Base-by-base conservation (phyloP, 2,329 filamentous ascomycete genomes). In the Nakataea oryzae region DNA sequence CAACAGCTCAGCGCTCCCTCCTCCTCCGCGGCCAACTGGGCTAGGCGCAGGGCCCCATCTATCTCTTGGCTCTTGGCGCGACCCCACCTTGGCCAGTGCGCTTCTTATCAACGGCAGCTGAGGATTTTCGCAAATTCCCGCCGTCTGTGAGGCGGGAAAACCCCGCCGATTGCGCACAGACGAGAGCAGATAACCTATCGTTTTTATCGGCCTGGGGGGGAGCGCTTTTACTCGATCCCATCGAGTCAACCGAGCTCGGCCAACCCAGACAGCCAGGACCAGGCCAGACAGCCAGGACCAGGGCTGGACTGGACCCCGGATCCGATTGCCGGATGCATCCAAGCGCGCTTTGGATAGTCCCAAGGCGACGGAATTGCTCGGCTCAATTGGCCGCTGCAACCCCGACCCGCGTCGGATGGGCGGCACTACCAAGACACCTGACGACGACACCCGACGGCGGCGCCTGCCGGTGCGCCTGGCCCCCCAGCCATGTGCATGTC, bases 181-280 rank as follows among this genome's bases (percentile, higher is more conserved):
- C 41, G 17, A 50, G 5, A 3, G 6, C 4, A 50, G 41, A 50
- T 50, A 50, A 17, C 41, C 41, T 28, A 28, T 26, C 26, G 27
- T 11, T 24, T 24, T 6, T 17, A n/a, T n/a, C n/a, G n/a, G n/a
- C n/a, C n/a, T n/a, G n/a, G n/a, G n/a, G n/a, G n/a, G n/a, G n/a
- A 54, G 50, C 61, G 55, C 63, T 57, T 66, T 78, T 78, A 78
- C 76, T 76, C 73, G 72, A 78, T 77, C 70, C 68, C 70, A 77
- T 78, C 75, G 75, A 78, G 75, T 78, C 75, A 78, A 62, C 61
- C 62, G 27, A 32, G 17, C 17, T 7, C n/a, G n/a, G n/a, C n/a
- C n/a, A n/a, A n/a, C n/a, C n/a, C n/a, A n/a, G n/a, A n/a, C n/a
- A 8, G 41, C 30, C 5, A 21, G 41, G 11, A 21, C 41, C 21